phyloP scores from a whole-genome alignment of 306 rosid species.

The Castanea mollissima region DNA sequence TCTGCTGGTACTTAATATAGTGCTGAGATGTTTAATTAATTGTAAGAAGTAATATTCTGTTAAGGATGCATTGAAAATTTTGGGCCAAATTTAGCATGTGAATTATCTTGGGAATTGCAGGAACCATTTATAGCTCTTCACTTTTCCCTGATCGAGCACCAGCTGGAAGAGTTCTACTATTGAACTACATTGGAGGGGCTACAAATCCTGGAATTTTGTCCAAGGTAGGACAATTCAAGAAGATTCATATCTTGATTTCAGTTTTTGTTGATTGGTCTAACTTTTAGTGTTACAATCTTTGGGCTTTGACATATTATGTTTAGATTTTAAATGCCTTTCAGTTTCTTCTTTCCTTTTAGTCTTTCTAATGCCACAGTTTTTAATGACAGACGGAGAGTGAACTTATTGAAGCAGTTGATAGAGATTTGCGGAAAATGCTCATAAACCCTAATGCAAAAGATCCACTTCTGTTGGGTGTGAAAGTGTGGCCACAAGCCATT shows the following conservation, averaged over 20 bases:
- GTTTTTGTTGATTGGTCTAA: background rate
- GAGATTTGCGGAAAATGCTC: slow-evolving; percentile 81
- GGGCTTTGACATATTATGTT: background rate
- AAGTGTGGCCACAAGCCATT: slow-evolving; percentile 90
- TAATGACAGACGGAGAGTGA: slow-evolving; percentile 64
- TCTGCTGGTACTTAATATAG: background rate
- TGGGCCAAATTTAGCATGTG: slow-evolving; percentile 25
- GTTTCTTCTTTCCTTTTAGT: slow-evolving; percentile 3
- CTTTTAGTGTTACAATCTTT: background rate
- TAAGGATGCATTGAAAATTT: slow-evolving; percentile 12
- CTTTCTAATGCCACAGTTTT: slow-evolving; percentile 17
- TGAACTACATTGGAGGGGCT: slow-evolving; percentile 98
- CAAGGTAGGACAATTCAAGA: slow-evolving; percentile 47
- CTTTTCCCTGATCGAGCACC: slow-evolving; percentile 96
- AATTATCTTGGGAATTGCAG: slow-evolving; percentile 43
- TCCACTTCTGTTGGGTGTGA: slow-evolving; percentile 70
- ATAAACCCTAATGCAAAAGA: slow-evolving; percentile 63
- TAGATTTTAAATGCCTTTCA: background rate
- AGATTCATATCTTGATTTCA: slow-evolving; percentile 10
- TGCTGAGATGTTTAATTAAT: background rate
- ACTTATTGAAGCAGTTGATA: slow-evolving; percentile 80
- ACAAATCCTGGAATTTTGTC: slow-evolving; percentile 80
- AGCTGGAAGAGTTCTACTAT: slow-evolving; percentile 82
- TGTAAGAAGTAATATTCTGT: background rate
- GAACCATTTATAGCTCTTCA: slow-evolving; percentile 97